Evolutionary conservation across 495 filamentous ascomycete genomes (phyloP).

Genomic region (Aspergillus nanangensis): DNA sequence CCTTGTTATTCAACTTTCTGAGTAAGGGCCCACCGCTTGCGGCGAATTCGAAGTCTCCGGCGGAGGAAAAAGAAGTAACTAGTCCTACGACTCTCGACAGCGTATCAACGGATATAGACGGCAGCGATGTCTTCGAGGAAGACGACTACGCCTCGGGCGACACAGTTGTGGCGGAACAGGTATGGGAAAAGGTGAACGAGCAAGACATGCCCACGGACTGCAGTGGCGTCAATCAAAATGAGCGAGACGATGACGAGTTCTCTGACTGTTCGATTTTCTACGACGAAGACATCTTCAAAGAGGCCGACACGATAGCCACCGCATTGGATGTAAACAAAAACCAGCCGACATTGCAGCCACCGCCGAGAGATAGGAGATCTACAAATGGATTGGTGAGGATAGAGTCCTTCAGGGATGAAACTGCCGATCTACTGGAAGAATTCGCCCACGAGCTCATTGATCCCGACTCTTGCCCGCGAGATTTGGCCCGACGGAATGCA

Average conservation of each 20-base stretch:
- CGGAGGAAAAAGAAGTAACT: not conserved
- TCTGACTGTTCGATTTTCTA: conserved; percentile 38
- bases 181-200: not conserved
- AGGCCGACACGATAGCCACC: conserved; percentile 16
- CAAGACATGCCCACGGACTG: no score
- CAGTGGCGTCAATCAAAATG: no score
- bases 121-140: not conserved
- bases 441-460: conserved; percentile 27
- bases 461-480: conserved; percentile 20
- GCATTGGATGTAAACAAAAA: not conserved
- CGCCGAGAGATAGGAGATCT: not conserved
- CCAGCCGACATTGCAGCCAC: not conserved
- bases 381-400: not conserved
- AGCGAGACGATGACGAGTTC: conserved; percentile 33
- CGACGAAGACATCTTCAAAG: conserved; percentile 29
- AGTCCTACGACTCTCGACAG: not conserved
- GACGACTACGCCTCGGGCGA: not conserved
- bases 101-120: not conserved
- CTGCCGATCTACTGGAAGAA: conserved; percentile 33
- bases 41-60: conserved; percentile 4
- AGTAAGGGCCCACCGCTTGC: conserved; percentile 7
- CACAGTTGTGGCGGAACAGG: conserved; percentile 1
- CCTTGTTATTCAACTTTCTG: conserved; percentile 41
- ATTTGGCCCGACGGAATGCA: conserved; percentile 12
- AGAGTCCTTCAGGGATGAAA: conserved; percentile 41